Conservation (phyloP, 345 rosid species). For the Gossypium turneri region DNA sequence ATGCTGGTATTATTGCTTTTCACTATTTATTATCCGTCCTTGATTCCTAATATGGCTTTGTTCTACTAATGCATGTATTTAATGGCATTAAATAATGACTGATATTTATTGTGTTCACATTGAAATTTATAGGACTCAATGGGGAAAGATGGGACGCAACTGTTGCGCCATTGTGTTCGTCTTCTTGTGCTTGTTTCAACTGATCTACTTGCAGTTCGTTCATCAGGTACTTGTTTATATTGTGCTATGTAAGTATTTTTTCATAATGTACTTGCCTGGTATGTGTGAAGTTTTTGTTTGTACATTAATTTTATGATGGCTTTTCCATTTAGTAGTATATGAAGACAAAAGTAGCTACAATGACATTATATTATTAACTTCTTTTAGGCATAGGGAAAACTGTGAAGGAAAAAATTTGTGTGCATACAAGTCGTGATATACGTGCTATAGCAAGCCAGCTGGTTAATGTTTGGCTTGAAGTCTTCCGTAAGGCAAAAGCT, state of each 20-base stretch:
- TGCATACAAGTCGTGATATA: slow-evolving; percentile 99
- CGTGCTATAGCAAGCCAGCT: slow-evolving; percentile 99
- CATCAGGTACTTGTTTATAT: slow-evolving; percentile 67
- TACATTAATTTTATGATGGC: slow-evolving; percentile 13
- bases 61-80: slow-evolving; percentile 15
- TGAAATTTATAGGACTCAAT: slow-evolving; percentile 68
- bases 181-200: slow-evolving; percentile 96
- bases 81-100: background rate
- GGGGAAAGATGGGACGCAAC: slow-evolving; percentile 99
- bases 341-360: background rate
- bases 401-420: slow-evolving; percentile 93
- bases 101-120: background rate
- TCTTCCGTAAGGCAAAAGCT: slow-evolving; percentile 92
- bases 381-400: slow-evolving; percentile 93
- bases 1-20: slow-evolving; percentile 65
- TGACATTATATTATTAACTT: background rate
- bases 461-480: slow-evolving; percentile 92
- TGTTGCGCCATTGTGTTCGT: slow-evolving; percentile 96
- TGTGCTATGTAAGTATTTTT: background rate
- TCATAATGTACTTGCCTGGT: background rate
- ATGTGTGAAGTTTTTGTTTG: slow-evolving; percentile 7
- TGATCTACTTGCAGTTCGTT: slow-evolving; percentile 84
- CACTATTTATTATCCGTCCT: slow-evolving; percentile 8
- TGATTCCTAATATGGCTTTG: slow-evolving; percentile 9
- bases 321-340: slow-evolving; percentile 7